Evolutionary conservation across 1,284 basidiomycete genomes (phyloP).

Genomic region (Heterobasidion parviporum): DNA sequence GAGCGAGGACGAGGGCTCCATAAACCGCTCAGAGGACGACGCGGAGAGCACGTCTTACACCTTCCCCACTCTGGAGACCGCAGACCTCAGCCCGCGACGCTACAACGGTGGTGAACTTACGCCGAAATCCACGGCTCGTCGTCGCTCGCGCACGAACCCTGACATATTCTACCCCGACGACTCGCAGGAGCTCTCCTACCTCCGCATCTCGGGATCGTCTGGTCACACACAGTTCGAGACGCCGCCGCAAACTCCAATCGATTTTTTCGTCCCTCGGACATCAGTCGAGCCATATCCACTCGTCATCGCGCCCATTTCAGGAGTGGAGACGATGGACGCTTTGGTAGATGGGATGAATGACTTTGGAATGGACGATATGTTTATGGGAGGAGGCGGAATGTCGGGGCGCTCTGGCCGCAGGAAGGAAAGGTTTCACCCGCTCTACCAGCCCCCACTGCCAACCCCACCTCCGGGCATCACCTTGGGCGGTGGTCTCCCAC

Average conservation of each 20-base stretch:
- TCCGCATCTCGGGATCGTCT: constrained; percentile 61
- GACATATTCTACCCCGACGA: constrained; percentile 32
- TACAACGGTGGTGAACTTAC: constrained; percentile 11
- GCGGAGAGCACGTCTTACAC: constrained; percentile 1
- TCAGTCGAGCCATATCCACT: constrained; percentile 49
- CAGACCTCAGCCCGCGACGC: background rate
- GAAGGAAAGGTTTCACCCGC: constrained; percentile 40
- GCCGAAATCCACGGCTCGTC: constrained; percentile 15
- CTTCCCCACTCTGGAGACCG: constrained; percentile 1
- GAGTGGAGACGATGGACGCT: constrained; percentile 79
- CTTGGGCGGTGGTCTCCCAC: constrained; percentile 52
- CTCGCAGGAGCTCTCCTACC: constrained; percentile 24
- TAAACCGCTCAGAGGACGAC: constrained; percentile 1
- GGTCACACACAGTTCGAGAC: constrained; percentile 48
- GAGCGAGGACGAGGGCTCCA: constrained; percentile 5
- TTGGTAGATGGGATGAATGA: constrained; percentile 81
- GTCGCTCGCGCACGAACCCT: constrained; percentile 50
- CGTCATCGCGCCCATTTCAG: constrained; percentile 67
- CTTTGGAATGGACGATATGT: constrained; percentile 39
- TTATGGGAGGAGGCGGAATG: constrained; percentile 30
- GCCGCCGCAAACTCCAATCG: constrained; percentile 58
- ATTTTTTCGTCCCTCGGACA: constrained; percentile 30
- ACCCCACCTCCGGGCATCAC: constrained; percentile 73
- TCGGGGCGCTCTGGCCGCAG: constrained; percentile 43
- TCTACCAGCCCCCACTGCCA: constrained; percentile 73